A percentile compares a stretch with the other conserved stretches of the same genome.
Evolutionary conservation across 768 basidiomycete genomes (phyloP).

Genomic region (Boletellus ananas): DNA sequence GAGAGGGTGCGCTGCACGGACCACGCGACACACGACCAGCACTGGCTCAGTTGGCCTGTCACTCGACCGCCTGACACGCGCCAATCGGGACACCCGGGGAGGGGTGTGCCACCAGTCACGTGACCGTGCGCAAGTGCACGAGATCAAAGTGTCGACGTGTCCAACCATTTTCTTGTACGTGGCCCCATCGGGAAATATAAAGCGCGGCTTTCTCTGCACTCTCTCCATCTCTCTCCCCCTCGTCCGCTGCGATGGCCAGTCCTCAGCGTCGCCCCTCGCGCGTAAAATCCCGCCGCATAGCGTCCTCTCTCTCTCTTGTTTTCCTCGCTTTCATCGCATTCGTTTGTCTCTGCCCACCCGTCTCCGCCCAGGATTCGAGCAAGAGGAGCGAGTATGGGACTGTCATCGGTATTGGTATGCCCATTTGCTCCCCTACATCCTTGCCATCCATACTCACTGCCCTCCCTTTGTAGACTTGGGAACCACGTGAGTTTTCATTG

Average conservation of each 20-base stretch:
- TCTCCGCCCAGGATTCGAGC: slow-evolving; percentile 55
- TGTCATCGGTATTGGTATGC: slow-evolving; percentile 87
- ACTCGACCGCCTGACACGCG: too few species aligned
- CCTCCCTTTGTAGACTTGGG: slow-evolving; percentile 63
- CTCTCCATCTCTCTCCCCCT: slow-evolving; percentile 11
- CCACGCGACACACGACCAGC: too few species aligned
- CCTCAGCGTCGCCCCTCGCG: slow-evolving; percentile 46
- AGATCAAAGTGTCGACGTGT: slow-evolving; percentile 29
- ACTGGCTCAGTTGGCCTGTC: too few species aligned
- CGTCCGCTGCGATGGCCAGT: slow-evolving; percentile 26
- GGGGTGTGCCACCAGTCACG: slow-evolving; percentile 3
- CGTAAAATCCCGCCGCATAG: slow-evolving; percentile 50
- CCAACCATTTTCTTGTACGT: slow-evolving; percentile 25
- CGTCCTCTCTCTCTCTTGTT: slow-evolving; percentile 56
- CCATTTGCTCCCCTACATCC: background rate
- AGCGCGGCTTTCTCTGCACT: slow-evolving; percentile 5
- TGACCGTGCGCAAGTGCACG: slow-evolving; percentile 26
- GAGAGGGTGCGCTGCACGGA: too few species aligned
- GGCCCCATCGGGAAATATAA: slow-evolving; percentile 23
- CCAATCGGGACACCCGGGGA: too few species aligned
- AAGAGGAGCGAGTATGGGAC: slow-evolving; percentile 75
- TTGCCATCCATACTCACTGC: background rate
- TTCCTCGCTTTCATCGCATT: slow-evolving; percentile 67
- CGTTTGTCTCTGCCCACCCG: slow-evolving; percentile 64
- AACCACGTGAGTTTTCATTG: slow-evolving; percentile 60